These are phyloP conservation scores for Barnettozyma botsteinii DNA, from an alignment of 805 yeast species.

Conservation along the genomic window DNA sequence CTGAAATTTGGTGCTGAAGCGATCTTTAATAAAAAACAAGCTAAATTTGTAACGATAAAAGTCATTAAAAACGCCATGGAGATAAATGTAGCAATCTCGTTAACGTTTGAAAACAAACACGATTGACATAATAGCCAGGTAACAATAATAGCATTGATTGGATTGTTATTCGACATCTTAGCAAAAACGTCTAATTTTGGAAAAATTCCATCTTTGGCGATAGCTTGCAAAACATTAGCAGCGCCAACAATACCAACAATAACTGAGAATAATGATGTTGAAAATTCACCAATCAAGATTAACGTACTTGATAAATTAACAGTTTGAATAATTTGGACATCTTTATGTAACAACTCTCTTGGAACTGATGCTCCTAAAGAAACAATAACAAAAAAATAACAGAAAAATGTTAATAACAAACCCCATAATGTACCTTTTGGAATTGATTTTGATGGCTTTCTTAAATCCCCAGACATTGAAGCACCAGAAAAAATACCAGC, in stretches of 20 bases:
- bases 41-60: conserved; percentile 86
- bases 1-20: conserved; percentile 98
- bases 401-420: conserved; percentile 62
- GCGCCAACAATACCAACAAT: conserved; percentile 97
- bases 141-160: conserved; percentile 57
- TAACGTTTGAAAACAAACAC: conserved; percentile 84
- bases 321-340: conserved; percentile 81
- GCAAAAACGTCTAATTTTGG: conserved; percentile 69
- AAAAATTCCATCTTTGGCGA: conserved; percentile 80
- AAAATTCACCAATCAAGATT: conserved; percentile 81
- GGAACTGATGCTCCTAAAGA: conserved; percentile 80
- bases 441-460: conserved; percentile 79
- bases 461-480: conserved; percentile 92
- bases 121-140: conserved; percentile 83
- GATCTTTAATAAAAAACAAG: conserved; percentile 80
- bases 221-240: conserved; percentile 84
- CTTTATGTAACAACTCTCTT: conserved; percentile 66
- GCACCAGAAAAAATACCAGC: conserved; percentile 99
- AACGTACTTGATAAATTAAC: conserved; percentile 63
- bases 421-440: conserved; percentile 95
- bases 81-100: conserved; percentile 89
- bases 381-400: conserved; percentile 75
- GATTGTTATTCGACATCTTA: conserved; percentile 48
- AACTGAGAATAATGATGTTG: conserved; percentile 87
- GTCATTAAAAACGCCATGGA: conserved; percentile 98